Percentiles rank a stretch among this genome's conserved stretches.
Conservation (phyloP, 106 monocot species). For the Ottelia alismoides region DNA sequence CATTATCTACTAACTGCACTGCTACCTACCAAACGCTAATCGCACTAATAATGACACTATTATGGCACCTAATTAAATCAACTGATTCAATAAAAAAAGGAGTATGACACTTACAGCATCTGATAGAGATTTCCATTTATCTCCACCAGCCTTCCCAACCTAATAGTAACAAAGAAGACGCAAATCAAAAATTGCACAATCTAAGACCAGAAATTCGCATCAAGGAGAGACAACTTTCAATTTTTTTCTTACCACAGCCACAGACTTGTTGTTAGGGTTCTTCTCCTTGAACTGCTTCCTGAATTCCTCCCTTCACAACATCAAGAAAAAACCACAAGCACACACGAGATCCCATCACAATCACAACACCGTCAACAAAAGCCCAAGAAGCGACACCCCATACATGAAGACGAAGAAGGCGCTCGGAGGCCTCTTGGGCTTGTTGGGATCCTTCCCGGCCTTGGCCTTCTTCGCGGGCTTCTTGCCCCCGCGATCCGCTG, state of each 20-base stretch:
- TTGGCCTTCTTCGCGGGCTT: slow-evolving; percentile 4
- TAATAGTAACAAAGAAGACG: not conserved
- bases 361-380: not conserved
- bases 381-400: not conserved
- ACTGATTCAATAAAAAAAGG: not conserved
- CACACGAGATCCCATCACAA: not conserved
- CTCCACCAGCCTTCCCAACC: slow-evolving; percentile 26
- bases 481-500: not conserved
- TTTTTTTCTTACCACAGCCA: slow-evolving; percentile 47
- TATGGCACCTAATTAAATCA: not conserved
- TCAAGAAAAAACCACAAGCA: not conserved
- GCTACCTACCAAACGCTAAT: too few species aligned
- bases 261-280: slow-evolving; percentile 68
- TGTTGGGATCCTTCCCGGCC: slow-evolving; percentile 30
- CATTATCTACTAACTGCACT: too few species aligned
- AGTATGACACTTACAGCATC: slow-evolving; percentile 13
- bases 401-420: slow-evolving; percentile 51
- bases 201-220: not conserved
- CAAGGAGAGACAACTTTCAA: not conserved
- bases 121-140: slow-evolving; percentile 24
- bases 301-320: slow-evolving; percentile 52
- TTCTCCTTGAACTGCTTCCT: slow-evolving; percentile 76
- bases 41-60: too few species aligned
- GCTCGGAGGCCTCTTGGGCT: slow-evolving; percentile 36
- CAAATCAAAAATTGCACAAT: not conserved